Base-by-base conservation (phyloP, 805 yeast species). In the Maudiozyma turicensis region DNA sequence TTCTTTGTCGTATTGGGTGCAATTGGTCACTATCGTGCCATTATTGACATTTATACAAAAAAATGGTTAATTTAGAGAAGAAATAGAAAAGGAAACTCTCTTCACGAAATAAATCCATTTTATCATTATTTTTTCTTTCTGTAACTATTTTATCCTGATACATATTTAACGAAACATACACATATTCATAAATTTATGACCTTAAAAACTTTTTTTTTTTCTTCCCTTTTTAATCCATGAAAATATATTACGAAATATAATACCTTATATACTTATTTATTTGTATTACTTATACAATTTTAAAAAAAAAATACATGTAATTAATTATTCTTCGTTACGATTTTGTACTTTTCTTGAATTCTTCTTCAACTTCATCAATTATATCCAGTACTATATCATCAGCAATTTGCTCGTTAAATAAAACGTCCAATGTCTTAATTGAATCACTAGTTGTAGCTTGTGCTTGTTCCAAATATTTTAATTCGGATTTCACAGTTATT, bases 1-100 rank as follows among this genome's bases (percentile, higher is more conserved):
- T 64, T 88, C 10, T 87, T 85, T 61, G 99, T 93, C 32, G 76
- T 93, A 14, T 73, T 85, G 29, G 99, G 99, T 2, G 81, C 88
- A n/a, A 66, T 85, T 40, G 95, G 95, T 33, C 98, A 91, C 66
- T 93, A 90, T 66, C 72, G 73, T 49, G 91, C 95, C 11, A 71
- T 88, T 38, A 70, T 87, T 52, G 81, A 78, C 50, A 82, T 90
- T 85, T 82, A 82, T 54, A 72, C 71, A 45, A 71, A 70, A 15
- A 58, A 59, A 50, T 63, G 68, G 68, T 43, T 52, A 46, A 26
- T 46, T 10, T 45, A 46, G 34, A 20, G 20, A 45, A 8, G 20
- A 43, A 34, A 20, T 6, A 14, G 13, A 32, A 32, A 32, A 32
- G 9, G 13, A 11, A 32, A 32, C 13, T 32, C 13, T 4, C 4